A percentile compares a stretch with the other conserved stretches of the same genome.
phyloP scores from a whole-genome alignment of 129 eudicot genomes.

The Saposhnikovia divaricata region DNA sequence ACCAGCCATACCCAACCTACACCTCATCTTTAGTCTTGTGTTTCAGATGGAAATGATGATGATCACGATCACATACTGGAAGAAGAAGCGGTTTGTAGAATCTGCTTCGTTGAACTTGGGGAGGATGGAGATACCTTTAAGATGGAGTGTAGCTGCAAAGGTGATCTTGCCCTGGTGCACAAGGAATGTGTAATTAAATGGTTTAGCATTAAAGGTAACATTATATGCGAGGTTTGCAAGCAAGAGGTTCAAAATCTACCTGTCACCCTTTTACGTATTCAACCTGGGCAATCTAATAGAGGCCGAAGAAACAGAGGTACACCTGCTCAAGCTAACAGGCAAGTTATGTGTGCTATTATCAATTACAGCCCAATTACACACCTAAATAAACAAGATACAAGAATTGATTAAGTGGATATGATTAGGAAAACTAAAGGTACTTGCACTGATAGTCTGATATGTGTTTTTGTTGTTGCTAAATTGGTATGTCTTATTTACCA shows the following conservation, averaged over 20 bases:
- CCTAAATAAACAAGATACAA: not conserved
- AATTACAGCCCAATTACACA: too few species aligned
- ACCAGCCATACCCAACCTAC: conserved; percentile 16
- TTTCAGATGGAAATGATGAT: conserved; percentile 46
- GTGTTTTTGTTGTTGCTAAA: too few species aligned
- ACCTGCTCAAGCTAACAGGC: conserved; percentile 55
- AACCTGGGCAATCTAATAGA: conserved; percentile 31
- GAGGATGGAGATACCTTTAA: conserved; percentile 83
- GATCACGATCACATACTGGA: conserved; percentile 65
- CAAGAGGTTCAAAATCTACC: conserved; percentile 87
- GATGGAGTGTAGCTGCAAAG: conserved; percentile 96
- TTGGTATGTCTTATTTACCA: not conserved
- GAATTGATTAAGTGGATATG: not conserved
- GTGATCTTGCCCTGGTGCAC: conserved; percentile 90
- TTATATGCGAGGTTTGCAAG: conserved; percentile 91
- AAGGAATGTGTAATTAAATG: conserved; percentile 89
- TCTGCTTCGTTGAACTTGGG: conserved; percentile 72
- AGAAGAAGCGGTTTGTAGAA: conserved; percentile 97
- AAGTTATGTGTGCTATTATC: conserved; percentile 17
- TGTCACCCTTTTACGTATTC: conserved; percentile 81
- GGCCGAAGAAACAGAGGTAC: conserved; percentile 34
- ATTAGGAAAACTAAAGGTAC: not conserved
- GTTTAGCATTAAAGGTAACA: conserved; percentile 97
- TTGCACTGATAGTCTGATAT: not conserved
- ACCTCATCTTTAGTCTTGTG: conserved; percentile 24